Conservation (phyloP, 129 eudicot genomes). For the Helichrysum umbraculigerum region DNA sequence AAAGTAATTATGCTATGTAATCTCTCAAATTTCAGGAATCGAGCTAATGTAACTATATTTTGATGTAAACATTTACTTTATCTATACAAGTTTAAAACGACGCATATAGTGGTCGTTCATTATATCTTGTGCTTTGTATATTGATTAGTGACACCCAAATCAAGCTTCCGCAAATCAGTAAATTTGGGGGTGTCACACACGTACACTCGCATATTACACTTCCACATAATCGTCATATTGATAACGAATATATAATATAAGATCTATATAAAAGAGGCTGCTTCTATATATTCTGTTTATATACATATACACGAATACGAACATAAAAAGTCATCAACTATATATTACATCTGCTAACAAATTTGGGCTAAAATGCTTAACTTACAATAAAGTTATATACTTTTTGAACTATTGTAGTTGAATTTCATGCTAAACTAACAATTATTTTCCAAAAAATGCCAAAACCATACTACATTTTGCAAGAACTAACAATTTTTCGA, state of each 20-base stretch:
- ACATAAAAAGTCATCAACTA: neutral
- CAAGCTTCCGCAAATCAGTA: too few relatives aligned
- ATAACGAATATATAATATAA: neutral
- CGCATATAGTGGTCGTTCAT: too few relatives aligned
- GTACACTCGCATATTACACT: neutral
- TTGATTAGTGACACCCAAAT: too few relatives aligned
- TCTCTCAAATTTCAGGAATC: too few relatives aligned
- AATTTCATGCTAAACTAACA: neutral
- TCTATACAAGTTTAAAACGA: too few relatives aligned
- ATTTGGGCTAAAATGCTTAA: constrained; percentile 13
- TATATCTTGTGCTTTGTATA: too few relatives aligned
- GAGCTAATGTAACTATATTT: too few relatives aligned
- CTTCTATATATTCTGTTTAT: neutral
- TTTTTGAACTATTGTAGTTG: neutral
- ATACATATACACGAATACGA: constrained; percentile 5
- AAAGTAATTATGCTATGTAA: too few relatives aligned
- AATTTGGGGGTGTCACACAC: too few relatives aligned
- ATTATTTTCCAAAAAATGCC: neutral
- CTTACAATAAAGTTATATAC: neutral
- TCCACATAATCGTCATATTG: too few relatives aligned
- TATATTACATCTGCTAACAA: constrained; percentile 12
- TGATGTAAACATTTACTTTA: too few relatives aligned
- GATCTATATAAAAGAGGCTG: neutral
- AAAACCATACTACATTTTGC: constrained; percentile 10
- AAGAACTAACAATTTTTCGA: constrained; percentile 17